Evolutionary conservation across 176 grass and related monocot genomes (phyloP), one percentile per base, ranked within the genome.

Genomic region (Panicum miliaceum): DNA sequence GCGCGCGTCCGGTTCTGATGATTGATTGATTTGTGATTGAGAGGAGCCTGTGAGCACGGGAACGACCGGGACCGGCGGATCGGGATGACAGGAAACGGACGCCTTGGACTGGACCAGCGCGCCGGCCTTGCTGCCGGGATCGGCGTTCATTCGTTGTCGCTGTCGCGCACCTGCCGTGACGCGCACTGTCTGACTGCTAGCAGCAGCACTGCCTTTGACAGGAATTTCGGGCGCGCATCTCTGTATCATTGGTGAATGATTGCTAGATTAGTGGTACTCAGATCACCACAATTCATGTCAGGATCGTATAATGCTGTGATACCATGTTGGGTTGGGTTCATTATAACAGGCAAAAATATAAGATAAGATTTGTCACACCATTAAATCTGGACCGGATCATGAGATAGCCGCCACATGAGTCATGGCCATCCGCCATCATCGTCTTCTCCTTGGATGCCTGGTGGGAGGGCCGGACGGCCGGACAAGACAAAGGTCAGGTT

Each of bases 1-100:
- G 32, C 63, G 82, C n/a, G 51, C 26, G 70, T 64, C 50, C 47
- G 20, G 78, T 67, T 22, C 80, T 19, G 58, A 80, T 89, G 57
- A 68, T 74, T 72, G 57, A 68, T 74, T 72, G 64, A 43, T 18
- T 1, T 32, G 29, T 32, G 19, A 10, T 6, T 3, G 50, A 8
- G 18, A 18, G 63, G 22, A 46, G 68, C 6, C 8, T 4, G 68
- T 4, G n/a, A 5, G 75, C 63, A 53, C 8, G 56, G 59, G 15
- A 10, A 2, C 2, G 26, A 42, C 19, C 61, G 50, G 79, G 29
- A 76, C 71, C 71, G 61, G 51, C 27, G 29, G 69, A 36, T 64
- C 37, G 77, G 14, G 54, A 60, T 81, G 77, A 25, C 34, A 63
- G 35, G 54, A 0, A 12, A 29, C 66, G 23, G 29, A 20, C 48